Conservation (phyloP, 148 eudicot species). For the Vaccinium vitisidaea region DNA sequence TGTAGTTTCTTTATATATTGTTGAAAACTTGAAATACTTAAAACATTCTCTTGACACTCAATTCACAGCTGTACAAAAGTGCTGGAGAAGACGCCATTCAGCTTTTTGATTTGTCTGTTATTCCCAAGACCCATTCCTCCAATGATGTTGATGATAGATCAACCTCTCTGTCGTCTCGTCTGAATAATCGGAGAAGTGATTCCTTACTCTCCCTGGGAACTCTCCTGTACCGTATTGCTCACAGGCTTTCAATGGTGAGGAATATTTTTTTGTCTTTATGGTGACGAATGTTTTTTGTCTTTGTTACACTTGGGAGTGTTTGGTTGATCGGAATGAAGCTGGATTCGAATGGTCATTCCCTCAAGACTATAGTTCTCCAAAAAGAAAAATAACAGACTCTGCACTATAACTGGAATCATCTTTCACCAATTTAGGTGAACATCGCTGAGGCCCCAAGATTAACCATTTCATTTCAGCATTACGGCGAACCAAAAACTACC, state of each 20-base stretch:
- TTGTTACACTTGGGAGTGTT: not conserved
- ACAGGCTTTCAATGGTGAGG: slow-evolving; percentile 55
- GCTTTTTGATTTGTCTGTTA: slow-evolving; percentile 83
- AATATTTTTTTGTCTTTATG: slow-evolving; percentile 38
- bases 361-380: not conserved
- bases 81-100: slow-evolving; percentile 96
- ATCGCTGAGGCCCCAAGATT: not conserved
- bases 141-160: slow-evolving; percentile 53
- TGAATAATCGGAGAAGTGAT: slow-evolving; percentile 72
- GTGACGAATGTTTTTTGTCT: slow-evolving; percentile 30
- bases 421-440: not conserved
- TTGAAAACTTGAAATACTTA: not conserved
- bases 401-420: not conserved
- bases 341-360: not conserved
- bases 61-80: slow-evolving; percentile 73
- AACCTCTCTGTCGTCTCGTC: slow-evolving; percentile 62
- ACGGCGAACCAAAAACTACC: not conserved
- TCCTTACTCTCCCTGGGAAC: slow-evolving; percentile 82
- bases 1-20: not conserved
- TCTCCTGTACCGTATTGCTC: slow-evolving; percentile 81
- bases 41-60: slow-evolving; percentile 4
- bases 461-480: not conserved
- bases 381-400: not conserved
- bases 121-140: slow-evolving; percentile 63
- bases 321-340: not conserved